phyloP scores from a whole-genome alignment of 192 early-diverging fungal species.

The Backusella macrospora region DNA sequence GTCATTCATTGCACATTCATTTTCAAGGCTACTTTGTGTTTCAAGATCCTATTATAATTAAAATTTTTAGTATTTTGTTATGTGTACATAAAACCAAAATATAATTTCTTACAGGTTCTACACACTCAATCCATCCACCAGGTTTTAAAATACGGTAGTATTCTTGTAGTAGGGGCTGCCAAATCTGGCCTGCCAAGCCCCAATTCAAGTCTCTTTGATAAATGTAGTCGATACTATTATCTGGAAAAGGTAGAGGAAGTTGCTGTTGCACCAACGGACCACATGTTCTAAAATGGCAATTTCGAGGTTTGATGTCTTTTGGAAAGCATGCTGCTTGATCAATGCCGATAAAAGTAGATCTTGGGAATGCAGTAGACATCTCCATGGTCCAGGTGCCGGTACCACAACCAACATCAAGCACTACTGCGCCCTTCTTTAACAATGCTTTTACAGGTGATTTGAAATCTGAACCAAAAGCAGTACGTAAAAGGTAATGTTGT shows the following conservation, averaged over 20 bases:
- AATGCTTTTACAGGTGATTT: conserved; percentile 17
- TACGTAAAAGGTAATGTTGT: conserved; percentile 45
- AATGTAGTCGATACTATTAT: conserved; percentile 42
- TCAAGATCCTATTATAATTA: conserved; percentile 29
- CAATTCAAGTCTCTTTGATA: conserved; percentile 40
- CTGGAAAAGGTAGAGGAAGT: conserved; percentile 35
- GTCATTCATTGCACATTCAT: conserved; percentile 36
- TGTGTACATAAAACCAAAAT: not conserved
- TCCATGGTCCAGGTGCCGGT: conserved; percentile 44
- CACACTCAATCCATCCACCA: conserved; percentile 54
- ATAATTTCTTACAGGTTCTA: conserved; percentile 39
- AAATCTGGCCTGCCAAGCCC: conserved; percentile 28
- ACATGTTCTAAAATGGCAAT: conserved; percentile 38
- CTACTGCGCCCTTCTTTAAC: conserved; percentile 34
- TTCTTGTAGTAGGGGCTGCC: conserved; percentile 40
- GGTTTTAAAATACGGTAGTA: conserved; percentile 54
- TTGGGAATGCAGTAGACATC: conserved; percentile 37
- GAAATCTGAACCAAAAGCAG: conserved; percentile 39
- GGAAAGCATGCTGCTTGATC: conserved; percentile 31
- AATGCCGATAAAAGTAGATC: conserved; percentile 41
- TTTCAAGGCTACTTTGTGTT: conserved; percentile 26
- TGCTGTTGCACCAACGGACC: conserved; percentile 22
- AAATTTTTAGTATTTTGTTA: not conserved
- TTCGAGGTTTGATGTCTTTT: conserved; percentile 35
- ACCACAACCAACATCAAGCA: conserved; percentile 35